These are phyloP conservation scores for Boeremia lycopersici DNA, from an alignment of 2,329 filamentous ascomycete species.

Conservation along the genomic window DNA sequence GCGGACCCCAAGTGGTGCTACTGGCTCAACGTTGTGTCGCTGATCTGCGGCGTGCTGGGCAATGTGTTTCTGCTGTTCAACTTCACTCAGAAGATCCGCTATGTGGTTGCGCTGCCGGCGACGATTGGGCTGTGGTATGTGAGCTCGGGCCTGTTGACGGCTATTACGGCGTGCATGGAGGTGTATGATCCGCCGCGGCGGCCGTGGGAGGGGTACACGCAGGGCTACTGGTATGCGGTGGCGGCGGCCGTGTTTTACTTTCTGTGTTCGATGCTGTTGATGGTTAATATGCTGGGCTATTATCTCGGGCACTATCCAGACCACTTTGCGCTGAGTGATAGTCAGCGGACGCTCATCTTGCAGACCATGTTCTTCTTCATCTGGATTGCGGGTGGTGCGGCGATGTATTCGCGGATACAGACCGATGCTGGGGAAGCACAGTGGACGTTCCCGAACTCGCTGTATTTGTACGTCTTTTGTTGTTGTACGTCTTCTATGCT, in stretches of 20 bases:
- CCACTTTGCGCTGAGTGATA: constrained; percentile 77
- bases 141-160: constrained; percentile 67
- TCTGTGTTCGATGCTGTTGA: constrained; percentile 75
- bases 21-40: constrained; percentile 76
- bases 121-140: constrained; percentile 82
- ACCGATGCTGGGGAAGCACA: constrained; percentile 46
- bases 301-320: constrained; percentile 75
- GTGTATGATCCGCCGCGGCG: constrained; percentile 60
- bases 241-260: constrained; percentile 82
- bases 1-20: constrained; percentile 68
- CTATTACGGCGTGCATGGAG: constrained; percentile 70
- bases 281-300: constrained; percentile 80
- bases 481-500: rapidly evolving
- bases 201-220: constrained; percentile 66
- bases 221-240: constrained; percentile 86
- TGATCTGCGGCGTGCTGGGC: constrained; percentile 75
- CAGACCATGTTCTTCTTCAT: constrained; percentile 86
- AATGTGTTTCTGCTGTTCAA: constrained; percentile 86
- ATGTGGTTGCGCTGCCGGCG: constrained; percentile 79
- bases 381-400: constrained; percentile 79
- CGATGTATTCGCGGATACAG: constrained; percentile 75
- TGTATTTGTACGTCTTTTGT: constrained; percentile 6
- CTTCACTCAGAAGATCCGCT: constrained; percentile 80
- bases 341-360: constrained; percentile 85
- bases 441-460: constrained; percentile 76